Percentiles rank a stretch among this genome's conserved stretches.
These are phyloP conservation scores for Diplosphaera chodatii DNA, from an alignment of 139 green algal genomes.

Conservation along the genomic window DNA sequence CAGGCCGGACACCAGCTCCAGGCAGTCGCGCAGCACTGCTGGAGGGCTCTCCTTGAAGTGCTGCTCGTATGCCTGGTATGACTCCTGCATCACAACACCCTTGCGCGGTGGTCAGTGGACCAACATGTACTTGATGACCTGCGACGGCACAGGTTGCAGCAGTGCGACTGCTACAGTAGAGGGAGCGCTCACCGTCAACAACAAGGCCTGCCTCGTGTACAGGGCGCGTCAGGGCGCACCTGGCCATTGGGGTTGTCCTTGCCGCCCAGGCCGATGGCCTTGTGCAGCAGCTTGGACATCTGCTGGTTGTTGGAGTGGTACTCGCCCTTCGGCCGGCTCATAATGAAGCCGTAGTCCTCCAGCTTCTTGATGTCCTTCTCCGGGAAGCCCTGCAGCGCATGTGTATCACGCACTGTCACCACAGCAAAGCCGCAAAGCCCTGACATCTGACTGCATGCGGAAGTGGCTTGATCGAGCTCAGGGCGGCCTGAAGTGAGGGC, in stretches of 20 bases:
- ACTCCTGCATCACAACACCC: conserved; percentile 24
- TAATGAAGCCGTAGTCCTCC: conserved; percentile 97
- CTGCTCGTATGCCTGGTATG: conserved; percentile 83
- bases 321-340: conserved; percentile 78
- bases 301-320: conserved; percentile 98
- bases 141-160: no score
- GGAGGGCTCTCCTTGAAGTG: conserved; percentile 76
- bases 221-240: not conserved
- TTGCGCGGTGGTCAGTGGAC: no score
- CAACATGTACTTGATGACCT: no score
- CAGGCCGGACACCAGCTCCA: conserved; percentile 67
- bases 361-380: conserved; percentile 89
- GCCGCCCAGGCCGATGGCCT: conserved; percentile 84
- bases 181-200: no score
- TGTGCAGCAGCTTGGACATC: conserved; percentile 99
- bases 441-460: no score
- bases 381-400: conserved; percentile 64
- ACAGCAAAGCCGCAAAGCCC: no score
- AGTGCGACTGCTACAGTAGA: no score
- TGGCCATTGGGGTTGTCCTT: conserved; percentile 15
- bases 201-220: no score
- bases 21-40: conserved; percentile 82
- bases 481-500: no score
- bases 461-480: no score
- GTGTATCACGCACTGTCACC: not conserved